phyloP scores from a whole-genome alignment of 2,329 filamentous ascomycete species.

The Trichocomaceae sp. region DNA sequence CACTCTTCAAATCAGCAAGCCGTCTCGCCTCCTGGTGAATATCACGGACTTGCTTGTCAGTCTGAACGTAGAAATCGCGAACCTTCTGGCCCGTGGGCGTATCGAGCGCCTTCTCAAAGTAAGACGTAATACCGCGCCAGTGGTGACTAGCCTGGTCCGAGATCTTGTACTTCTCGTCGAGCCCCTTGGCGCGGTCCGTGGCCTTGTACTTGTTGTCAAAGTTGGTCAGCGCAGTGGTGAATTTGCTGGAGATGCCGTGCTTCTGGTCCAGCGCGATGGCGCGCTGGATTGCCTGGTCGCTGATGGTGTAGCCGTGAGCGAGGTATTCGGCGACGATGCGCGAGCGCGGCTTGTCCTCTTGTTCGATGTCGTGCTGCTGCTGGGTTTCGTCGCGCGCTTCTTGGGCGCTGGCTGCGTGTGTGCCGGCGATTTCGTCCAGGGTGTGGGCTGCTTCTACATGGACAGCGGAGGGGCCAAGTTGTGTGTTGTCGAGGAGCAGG shows the following conservation, averaged over 20 bases:
- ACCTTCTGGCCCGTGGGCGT: constrained; percentile 86
- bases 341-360: constrained; percentile 93
- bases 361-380: constrained; percentile 65
- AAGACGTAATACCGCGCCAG: constrained; percentile 66
- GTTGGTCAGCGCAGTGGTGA: constrained; percentile 66
- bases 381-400: constrained; percentile 47
- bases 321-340: constrained; percentile 96
- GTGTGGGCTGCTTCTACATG: constrained; percentile 69
- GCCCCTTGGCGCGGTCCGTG: constrained; percentile 72
- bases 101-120: constrained; percentile 88
- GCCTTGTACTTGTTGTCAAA: constrained; percentile 85
- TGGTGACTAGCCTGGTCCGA: constrained; percentile 62
- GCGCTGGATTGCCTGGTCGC: constrained; percentile 66
- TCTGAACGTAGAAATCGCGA: constrained; percentile 76
- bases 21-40: constrained; percentile 87
- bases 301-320: constrained; percentile 85
- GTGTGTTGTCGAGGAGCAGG: constrained; percentile 92
- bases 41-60: constrained; percentile 84
- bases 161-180: constrained; percentile 81
- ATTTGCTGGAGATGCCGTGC: constrained; percentile 76
- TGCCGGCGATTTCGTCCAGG: constrained; percentile 56
- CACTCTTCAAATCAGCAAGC: constrained; percentile 76
- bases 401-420: constrained; percentile 52
- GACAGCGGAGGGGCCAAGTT: constrained; percentile 69
- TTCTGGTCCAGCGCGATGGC: constrained; percentile 84